Base-by-base conservation (phyloP, 2,329 filamentous ascomycete species). In the Talaromyces sp. region DNA sequence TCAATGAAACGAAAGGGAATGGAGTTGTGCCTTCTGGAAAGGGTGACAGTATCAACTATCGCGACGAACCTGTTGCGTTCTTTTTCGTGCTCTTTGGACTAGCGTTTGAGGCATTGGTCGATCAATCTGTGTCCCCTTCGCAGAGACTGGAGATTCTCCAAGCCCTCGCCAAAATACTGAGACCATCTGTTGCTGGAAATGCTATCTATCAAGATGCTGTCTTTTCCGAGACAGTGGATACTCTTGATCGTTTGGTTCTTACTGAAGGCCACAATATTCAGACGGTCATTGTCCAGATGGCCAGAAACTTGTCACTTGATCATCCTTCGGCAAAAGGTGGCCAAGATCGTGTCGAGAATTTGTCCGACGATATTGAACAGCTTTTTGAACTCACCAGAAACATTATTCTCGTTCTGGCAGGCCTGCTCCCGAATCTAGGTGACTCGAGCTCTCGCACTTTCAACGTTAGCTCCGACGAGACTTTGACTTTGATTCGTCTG, bases 1-100 rank as follows among this genome's bases (percentile, higher is more conserved):
- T 68, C 22, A 57, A 64, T 22, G 70, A 68, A 35, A 57, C 59
- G 14, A 43, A 63, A 19, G 27, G 64, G 10, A 70, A 71, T 24
- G 70, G 58, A 24, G 68, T 74, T 24, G 37, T 19, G 7, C 24
- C 33, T 59, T 3, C 68, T 85, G 80, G 82, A 16, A 91, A 90
- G 74, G 85, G 84, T 3, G 84, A 89, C 58, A 91, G 94, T 69
- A 98, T 99, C 80, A 98, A 98, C 77, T 99, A 99, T 75, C 91
- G 95, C 57, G 94, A 98, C 73, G 95, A 99, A 75, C 95, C 95
- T 0, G 92, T 98, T 1, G 95, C 95, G 0, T 99, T 99, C 83
- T 99, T 99, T 82, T 99, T 99, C 73, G 94, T 99, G 14, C 85
- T 99, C 0, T 99, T 98, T 71, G 95, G 95, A 11, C 89, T 99